phyloP scores from a whole-genome alignment of 176 grass and related monocot genomes.

The Miscanthus lutarioriparius region DNA sequence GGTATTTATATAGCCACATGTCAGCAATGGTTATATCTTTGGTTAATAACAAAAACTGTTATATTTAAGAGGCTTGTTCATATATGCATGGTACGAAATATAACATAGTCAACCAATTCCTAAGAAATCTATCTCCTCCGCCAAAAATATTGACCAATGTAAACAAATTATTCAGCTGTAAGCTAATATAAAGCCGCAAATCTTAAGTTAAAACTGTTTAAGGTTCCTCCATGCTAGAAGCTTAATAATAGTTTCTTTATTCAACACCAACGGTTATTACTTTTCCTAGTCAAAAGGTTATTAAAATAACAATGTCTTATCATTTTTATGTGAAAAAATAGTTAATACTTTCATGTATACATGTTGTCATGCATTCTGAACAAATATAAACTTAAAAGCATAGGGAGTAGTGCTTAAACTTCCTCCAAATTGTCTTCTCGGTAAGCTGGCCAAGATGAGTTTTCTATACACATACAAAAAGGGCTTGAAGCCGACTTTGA shows the following conservation, averaged over 20 bases:
- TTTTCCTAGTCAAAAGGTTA: neutral
- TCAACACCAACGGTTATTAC: neutral
- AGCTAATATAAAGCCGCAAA: neutral
- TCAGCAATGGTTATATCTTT: slow-evolving; percentile 7
- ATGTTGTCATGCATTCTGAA: neutral
- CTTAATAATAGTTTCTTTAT: neutral
- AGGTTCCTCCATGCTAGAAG: neutral
- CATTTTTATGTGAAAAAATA: neutral
- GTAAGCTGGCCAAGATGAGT: neutral
- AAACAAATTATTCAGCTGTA: slow-evolving; percentile 14
- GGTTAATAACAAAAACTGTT: neutral
- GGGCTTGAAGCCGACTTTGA: neutral
- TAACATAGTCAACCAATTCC: slow-evolving; percentile 13
- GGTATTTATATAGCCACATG: slow-evolving; percentile 1
- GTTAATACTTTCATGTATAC: neutral
- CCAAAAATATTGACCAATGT: neutral
- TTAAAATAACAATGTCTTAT: neutral
- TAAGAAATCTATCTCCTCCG: neutral
- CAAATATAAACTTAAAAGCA: neutral
- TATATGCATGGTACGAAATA: neutral
- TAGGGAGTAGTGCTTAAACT: neutral
- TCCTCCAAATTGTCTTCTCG: neutral
- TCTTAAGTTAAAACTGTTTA: neutral
- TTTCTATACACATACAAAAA: neutral
- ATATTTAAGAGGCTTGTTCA: neutral